Base-by-base conservation (phyloP, 768 basidiomycete species). In the Suillus sp. region DNA sequence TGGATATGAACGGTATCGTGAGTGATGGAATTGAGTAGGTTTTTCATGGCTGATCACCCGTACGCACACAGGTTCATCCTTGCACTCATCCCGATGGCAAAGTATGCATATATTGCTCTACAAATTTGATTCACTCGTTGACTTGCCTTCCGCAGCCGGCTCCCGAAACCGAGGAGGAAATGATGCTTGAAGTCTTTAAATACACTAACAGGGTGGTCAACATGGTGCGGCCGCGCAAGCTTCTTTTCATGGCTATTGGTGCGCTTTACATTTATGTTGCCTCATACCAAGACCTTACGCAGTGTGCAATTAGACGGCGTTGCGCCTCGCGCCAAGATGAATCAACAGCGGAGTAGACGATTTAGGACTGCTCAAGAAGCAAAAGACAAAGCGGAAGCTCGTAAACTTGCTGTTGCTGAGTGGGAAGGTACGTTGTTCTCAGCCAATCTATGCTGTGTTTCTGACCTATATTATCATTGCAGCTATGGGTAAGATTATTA, bases 1-100 rank as follows among this genome's bases (percentile, higher is more conserved):
- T 99, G 48, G 96, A 99, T 74, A 99, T 99, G 97, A 99, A 99
- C 75, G 97, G 94, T 68, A 99, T 99, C 75, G 97, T 94, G 68
- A 67, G 90, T 66, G 25, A 16, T 57, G 38, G 10, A 30, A 11
- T 43, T 22, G 51, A n/a, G 8, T 57, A 32, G 25, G 43, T 35
- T 45, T 13, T 55, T 57, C 13, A 50, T 45, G 11, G 22, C 48
- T 42, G 57, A 57, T 62, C 16, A 70, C 50, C 55, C 38, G 32
- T 45, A 30, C 38, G 20, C 64, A 32, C 30, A 25, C 58, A 94
- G 92, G 92, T 99, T 13, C 97, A 99, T 77, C 97, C 97, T 0
- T 99, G 97, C 85, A 99, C 97, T 0, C 97, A 99, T 74, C 97
- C 97, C 0, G 97, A 99, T 77, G 96, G 96, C 71, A 96, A 92